Conservation (phyloP, 2,329 filamentous ascomycete species). For the Paecilomyces fulvus region DNA sequence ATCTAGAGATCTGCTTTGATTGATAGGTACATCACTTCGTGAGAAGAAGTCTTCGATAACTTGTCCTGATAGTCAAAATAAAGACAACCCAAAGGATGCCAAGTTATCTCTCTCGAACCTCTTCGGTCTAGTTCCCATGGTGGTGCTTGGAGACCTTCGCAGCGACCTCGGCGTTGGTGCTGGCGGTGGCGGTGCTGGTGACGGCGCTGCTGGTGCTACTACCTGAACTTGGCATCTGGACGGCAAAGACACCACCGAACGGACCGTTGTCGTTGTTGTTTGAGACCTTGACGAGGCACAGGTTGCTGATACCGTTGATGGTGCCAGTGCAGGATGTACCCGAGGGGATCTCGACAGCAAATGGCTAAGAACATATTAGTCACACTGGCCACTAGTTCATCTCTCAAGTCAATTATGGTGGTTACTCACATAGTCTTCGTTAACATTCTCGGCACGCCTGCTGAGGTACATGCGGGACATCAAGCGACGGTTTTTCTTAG, state of each 20-base stretch:
- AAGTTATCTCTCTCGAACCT: too few species aligned
- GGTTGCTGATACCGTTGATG: conserved; percentile 3
- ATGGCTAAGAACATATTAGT: not conserved
- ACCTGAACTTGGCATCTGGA: conserved; percentile 1
- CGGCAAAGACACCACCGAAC: conserved; percentile 4
- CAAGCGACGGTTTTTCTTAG: not conserved
- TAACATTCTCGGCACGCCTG: conserved; percentile 3
- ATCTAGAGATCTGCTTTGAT: too few species aligned
- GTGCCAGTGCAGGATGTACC: conserved; percentile 3
- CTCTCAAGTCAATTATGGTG: not conserved
- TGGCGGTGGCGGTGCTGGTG: too few species aligned
- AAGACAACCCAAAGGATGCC: too few species aligned
- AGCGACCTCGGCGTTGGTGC: too few species aligned
- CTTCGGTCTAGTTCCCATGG: too few species aligned
- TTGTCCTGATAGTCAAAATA: too few species aligned
- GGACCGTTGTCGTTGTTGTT: conserved; percentile 4
- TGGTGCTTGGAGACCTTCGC: too few species aligned
- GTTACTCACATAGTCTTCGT: conserved; percentile 4
- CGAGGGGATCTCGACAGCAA: conserved; percentile 2
- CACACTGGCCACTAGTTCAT: not conserved
- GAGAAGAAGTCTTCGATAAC: too few species aligned
- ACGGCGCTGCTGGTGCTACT: not conserved
- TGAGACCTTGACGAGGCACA: conserved; percentile 6
- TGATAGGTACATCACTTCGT: too few species aligned
- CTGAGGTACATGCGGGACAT: not conserved